phyloP scores from a whole-genome alignment of 2,329 filamentous ascomycete species.

The Penicillium janthinellum region DNA sequence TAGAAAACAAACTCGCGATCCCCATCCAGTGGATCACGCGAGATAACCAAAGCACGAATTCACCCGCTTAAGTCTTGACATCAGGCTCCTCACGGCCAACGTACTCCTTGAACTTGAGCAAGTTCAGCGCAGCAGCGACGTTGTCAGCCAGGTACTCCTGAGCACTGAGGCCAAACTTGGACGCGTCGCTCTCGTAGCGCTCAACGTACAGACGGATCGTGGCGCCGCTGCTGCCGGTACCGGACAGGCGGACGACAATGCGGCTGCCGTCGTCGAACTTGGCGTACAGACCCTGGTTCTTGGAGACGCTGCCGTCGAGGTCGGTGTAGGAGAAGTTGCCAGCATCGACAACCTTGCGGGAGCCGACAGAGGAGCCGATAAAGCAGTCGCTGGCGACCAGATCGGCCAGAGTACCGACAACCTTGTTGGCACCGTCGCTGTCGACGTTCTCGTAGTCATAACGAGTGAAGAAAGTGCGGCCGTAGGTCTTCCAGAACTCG shows the following conservation, averaged over 20 bases:
- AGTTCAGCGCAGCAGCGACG: conserved; percentile 77
- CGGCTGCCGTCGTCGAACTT: conserved; percentile 93
- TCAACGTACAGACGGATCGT: conserved; percentile 97
- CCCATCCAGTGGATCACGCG: conserved; percentile 30
- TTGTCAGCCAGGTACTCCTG: conserved; percentile 93
- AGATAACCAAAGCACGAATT: neutral
- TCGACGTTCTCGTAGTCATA: conserved; percentile 98
- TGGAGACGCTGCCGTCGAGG: conserved; percentile 92
- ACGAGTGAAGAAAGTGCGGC: conserved; percentile 97
- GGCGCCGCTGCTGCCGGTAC: conserved; percentile 90
- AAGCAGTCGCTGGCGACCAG: conserved; percentile 76
- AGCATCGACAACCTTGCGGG: conserved; percentile 82
- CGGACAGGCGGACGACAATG: conserved; percentile 91
- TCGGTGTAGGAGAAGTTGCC: conserved; percentile 99
- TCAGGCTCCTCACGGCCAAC: conserved; percentile 91
- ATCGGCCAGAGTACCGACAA: conserved; percentile 77
- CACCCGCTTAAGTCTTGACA: conserved; percentile 76
- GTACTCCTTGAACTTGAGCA: conserved; percentile 92
- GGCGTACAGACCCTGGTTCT: conserved; percentile 94
- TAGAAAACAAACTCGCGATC: conserved; percentile 12
- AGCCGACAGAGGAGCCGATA: conserved; percentile 77
- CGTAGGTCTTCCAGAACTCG: conserved; percentile 95
- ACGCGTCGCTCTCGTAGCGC: conserved; percentile 83
- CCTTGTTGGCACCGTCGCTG: conserved; percentile 85
- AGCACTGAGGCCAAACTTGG: conserved; percentile 76